Evolutionary conservation across 1,284 basidiomycete genomes (phyloP), one percentile per base, ranked within the genome.

Genomic region (Leccinum subfulvum): DNA sequence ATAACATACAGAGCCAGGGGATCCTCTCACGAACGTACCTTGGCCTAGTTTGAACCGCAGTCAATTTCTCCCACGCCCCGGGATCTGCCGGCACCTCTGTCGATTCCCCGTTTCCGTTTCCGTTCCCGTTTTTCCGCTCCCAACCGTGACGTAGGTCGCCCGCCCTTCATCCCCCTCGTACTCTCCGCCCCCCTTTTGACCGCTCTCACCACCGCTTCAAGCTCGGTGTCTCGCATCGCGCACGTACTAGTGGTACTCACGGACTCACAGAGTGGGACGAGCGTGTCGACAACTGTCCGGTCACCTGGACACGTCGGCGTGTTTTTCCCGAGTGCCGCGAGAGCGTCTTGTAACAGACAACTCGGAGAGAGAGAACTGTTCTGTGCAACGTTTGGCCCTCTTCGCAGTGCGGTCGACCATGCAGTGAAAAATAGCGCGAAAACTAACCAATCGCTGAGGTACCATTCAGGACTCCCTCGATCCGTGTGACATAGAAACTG

Each of bases 281-380:
- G 76, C 0, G 84, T 79, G 59, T 86, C 84, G 21, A 86, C 77
- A 49, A 86, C 69, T 0, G 83, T 86, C 10, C 84, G 78, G 69
- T 86, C 83, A 1, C 84, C 84, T 5, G 77, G 77, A 62, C 80
- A 76, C 6, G 84, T 83, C 0, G 83, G 82, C 1, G 84, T 85
- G 72, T 85, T 80, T 55, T 73, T 73, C 8, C 72, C 67, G 13
- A 82, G 71, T 1, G 76, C 69, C 13, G 66, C 23, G 0, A 80
- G 68, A 2, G 79, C 80, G 10, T 62, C 60, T 16, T 58, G 51
- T n/a, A 62, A 59, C 11, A 11, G 18, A 21, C 18, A 21, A 8
- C 7, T 49, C 9, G 65, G 59, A 28, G 61, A 63, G n/a, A 26
- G 49, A 37, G 4, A 14, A 3, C 49, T 4, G 7, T n/a, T 39